A percentile compares a stretch with the other conserved stretches of the same genome.
phyloP scores from a whole-genome alignment of 306 rosid genomes.

The Vigna mungo region DNA sequence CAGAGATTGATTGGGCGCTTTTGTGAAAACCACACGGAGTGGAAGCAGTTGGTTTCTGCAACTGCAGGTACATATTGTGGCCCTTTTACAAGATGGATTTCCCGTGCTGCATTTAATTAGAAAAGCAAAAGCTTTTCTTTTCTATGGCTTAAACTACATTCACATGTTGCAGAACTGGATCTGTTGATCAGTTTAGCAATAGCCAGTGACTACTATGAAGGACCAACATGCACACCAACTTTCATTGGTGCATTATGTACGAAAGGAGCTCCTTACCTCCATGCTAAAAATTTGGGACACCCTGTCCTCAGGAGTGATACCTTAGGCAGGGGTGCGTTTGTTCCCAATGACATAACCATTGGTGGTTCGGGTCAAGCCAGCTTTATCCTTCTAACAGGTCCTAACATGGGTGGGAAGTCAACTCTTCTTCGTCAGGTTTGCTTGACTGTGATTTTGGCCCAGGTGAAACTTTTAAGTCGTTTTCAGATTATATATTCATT shows the following conservation, averaged over 20 bases:
- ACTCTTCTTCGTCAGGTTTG: slow-evolving; percentile 98
- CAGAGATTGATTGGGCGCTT: slow-evolving; percentile 81
- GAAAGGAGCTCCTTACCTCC: slow-evolving; percentile 63
- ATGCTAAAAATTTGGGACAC: slow-evolving; percentile 86
- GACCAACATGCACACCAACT: slow-evolving; percentile 75
- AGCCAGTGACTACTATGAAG: slow-evolving; percentile 85
- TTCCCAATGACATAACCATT: slow-evolving; percentile 73
- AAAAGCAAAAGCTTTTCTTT: slow-evolving; percentile 25
- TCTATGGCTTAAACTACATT: slow-evolving; percentile 46
- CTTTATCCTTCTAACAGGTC: slow-evolving; percentile 92
- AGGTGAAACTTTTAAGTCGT: slow-evolving; percentile 59
- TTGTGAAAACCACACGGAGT: slow-evolving; percentile 74
- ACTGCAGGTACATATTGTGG: slow-evolving; percentile 68
- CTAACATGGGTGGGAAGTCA: slow-evolving; percentile 99
- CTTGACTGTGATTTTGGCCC: slow-evolving; percentile 90
- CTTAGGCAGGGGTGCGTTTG: slow-evolving; percentile 84
- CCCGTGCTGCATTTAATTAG: slow-evolving; percentile 19
- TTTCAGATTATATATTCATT: slow-evolving; percentile 34
- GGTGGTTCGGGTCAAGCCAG: slow-evolving; percentile 80
- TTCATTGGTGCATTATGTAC: slow-evolving; percentile 57
- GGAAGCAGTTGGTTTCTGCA: slow-evolving; percentile 86
- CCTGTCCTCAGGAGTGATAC: slow-evolving; percentile 89
- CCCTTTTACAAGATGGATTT: slow-evolving; percentile 23
- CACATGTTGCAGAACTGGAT: slow-evolving; percentile 82
- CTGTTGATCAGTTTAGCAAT: slow-evolving; percentile 90